These are phyloP conservation scores for Pichia sp. DNA, from an alignment of 1,139 yeast genomes.

Conservation along the genomic window DNA sequence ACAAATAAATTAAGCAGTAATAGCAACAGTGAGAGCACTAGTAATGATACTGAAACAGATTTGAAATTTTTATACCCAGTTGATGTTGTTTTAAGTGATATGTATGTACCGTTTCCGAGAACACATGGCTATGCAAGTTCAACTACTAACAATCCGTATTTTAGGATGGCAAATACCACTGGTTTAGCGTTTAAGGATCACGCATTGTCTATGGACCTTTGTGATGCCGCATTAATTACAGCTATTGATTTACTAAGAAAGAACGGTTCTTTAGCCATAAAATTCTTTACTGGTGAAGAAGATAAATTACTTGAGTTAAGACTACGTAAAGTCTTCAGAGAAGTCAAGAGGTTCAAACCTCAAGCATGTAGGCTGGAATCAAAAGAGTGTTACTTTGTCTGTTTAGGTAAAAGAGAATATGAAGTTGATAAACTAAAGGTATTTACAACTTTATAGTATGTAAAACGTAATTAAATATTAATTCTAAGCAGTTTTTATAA, in stretches of 20 bases:
- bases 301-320: conserved; percentile 52
- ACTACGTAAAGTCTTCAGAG: conserved; percentile 50
- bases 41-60: not conserved
- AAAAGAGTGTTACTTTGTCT: conserved; percentile 68
- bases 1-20: conserved; percentile 1
- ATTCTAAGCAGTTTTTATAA: not conserved
- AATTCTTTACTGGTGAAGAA: conserved; percentile 67
- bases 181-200: conserved; percentile 62
- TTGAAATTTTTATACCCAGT: conserved; percentile 33
- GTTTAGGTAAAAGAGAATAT: conserved; percentile 40
- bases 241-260: conserved; percentile 63
- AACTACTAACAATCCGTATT: conserved; percentile 71
- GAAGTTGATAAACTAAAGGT: conserved; percentile 43
- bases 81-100: conserved; percentile 79
- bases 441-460: conserved; percentile 26
- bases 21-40: not conserved
- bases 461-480: not conserved
- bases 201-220: conserved; percentile 62
- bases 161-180: conserved; percentile 70
- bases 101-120: conserved; percentile 72
- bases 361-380: conserved; percentile 55
- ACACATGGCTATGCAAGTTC: conserved; percentile 58
- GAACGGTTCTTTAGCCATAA: conserved; percentile 68
- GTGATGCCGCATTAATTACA: conserved; percentile 83
- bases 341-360: conserved; percentile 55